Evolutionary conservation across 108 stramenopile genomes (phyloP).

Genomic region (Epipyxis sp.): DNA sequence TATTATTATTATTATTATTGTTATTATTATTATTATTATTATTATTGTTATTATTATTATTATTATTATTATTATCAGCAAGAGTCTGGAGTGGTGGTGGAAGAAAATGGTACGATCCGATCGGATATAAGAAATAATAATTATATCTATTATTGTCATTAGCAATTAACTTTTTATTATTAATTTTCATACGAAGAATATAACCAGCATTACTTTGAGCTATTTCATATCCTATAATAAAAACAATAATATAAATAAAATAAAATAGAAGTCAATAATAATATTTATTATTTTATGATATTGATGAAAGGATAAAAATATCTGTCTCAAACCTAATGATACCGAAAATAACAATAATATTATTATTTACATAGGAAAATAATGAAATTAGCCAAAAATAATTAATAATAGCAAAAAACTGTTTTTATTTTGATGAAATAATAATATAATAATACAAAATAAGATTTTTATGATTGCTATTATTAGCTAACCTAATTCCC

Average conservation of each 20-base stretch:
- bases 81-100: background rate
- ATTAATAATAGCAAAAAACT: too few species aligned
- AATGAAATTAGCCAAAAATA: too few species aligned
- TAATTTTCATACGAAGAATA: background rate
- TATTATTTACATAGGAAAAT: too few species aligned
- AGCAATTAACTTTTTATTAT: background rate
- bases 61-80: too few species aligned
- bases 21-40: background rate
- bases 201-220: background rate
- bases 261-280: too few species aligned
- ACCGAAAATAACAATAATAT: background rate
- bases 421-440: too few species aligned
- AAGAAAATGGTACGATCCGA: background rate
- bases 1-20: background rate
- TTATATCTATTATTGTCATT: background rate
- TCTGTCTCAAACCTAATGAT: background rate
- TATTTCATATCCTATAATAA: background rate
- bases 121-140: background rate
- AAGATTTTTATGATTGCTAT: background rate
- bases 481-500: constrained; percentile 11
- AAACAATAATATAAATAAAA: background rate
- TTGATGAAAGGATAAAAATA: background rate
- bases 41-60: background rate
- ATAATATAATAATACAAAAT: too few species aligned
- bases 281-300: too few species aligned